Evolutionary conservation across 805 yeast species (phyloP).

Genomic region (Cyberlindnera sargentensis): DNA sequence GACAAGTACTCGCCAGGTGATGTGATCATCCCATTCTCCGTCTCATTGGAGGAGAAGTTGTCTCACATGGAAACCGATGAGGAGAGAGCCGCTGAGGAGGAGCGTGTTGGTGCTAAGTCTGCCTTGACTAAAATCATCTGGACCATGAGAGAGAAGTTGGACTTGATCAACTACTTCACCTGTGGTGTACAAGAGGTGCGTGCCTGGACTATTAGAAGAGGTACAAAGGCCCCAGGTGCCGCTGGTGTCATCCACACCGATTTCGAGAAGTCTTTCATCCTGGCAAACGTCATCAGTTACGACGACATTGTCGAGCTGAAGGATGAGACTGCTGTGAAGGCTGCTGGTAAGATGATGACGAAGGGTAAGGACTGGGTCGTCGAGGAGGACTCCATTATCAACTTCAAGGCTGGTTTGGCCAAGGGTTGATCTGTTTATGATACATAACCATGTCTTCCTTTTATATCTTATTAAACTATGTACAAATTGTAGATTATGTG

Average conservation of each 20-base stretch:
- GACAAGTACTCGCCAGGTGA: slow-evolving; percentile 83
- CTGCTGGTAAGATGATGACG: slow-evolving; percentile 81
- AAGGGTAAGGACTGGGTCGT: slow-evolving; percentile 95
- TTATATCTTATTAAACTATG: neutral
- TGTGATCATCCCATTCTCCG: slow-evolving; percentile 87
- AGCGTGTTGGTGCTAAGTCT: slow-evolving; percentile 63
- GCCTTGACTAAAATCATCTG: slow-evolving; percentile 83
- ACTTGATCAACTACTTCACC: slow-evolving; percentile 90
- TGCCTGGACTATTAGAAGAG: slow-evolving; percentile 94
- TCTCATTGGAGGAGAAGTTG: slow-evolving; percentile 85
- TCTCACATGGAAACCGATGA: slow-evolving; percentile 82
- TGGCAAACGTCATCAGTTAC: slow-evolving; percentile 88
- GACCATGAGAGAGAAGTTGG: slow-evolving; percentile 80
- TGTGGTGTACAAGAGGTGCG: slow-evolving; percentile 95
- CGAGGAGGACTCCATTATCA: slow-evolving; percentile 90
- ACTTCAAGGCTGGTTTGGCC: slow-evolving; percentile 93
- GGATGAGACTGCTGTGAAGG: slow-evolving; percentile 76
- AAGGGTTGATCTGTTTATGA: slow-evolving; percentile 29
- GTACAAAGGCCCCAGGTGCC: slow-evolving; percentile 95
- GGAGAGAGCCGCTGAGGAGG: slow-evolving; percentile 71
- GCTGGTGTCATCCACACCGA: slow-evolving; percentile 98
- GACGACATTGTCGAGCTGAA: slow-evolving; percentile 67
- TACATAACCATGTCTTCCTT: neutral
- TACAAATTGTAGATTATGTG: neutral
- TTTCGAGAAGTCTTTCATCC: slow-evolving; percentile 88